These are phyloP conservation scores for Gilbertella persicaria DNA, from an alignment of 371 early-diverging fungal species.

Conservation along the genomic window DNA sequence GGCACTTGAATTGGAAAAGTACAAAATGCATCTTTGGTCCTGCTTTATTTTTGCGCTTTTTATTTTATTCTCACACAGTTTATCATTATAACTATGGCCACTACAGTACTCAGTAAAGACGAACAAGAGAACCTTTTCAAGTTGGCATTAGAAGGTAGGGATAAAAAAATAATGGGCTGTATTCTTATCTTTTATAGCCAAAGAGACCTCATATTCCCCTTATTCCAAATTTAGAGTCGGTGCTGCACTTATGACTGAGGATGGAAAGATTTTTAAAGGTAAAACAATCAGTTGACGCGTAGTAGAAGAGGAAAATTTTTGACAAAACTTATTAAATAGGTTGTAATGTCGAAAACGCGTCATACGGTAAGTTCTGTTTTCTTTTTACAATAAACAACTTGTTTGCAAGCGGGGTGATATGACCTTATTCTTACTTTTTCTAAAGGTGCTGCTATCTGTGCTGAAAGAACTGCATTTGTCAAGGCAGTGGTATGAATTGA, in stretches of 20 bases:
- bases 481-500: conserved; percentile 71
- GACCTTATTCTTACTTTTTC: background rate
- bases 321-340: conserved; percentile 45
- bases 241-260: conserved; percentile 67
- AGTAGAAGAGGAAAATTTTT: background rate
- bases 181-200: conserved; percentile 46
- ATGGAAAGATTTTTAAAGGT: conserved; percentile 67
- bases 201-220: conserved; percentile 67
- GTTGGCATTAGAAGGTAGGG: conserved; percentile 16
- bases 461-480: conserved; percentile 81
- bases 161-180: background rate
- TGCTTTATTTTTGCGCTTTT: too few relatives aligned
- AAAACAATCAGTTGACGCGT: conserved; percentile 5
- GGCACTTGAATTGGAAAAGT: too few relatives aligned
- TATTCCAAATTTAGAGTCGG: conserved; percentile 88
- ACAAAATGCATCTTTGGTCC: too few relatives aligned
- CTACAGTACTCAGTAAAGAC: too few relatives aligned
- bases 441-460: conserved; percentile 73
- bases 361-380: conserved; percentile 72
- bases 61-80: too few relatives aligned
- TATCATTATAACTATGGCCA: too few relatives aligned
- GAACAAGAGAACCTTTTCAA: conserved; percentile 6
- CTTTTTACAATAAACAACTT: too few relatives aligned
- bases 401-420: too few relatives aligned
- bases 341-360: conserved; percentile 84